Conservation (phyloP, 2,329 filamentous ascomycete genomes). For the Coniochaeta hoffmannii region DNA sequence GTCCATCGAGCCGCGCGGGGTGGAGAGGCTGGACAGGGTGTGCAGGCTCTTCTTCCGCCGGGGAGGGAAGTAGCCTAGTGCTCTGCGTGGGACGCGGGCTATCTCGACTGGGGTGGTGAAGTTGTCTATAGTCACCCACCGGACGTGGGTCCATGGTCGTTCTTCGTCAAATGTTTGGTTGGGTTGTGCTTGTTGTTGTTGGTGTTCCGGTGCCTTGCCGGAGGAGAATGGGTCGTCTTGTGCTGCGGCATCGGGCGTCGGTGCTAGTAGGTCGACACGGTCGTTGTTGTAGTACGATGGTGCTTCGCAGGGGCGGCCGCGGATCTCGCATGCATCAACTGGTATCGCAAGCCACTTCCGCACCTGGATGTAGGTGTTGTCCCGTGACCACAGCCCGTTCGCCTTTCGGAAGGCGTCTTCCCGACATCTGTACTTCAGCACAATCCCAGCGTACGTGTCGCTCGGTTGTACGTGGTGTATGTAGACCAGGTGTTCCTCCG, state of each 20-base stretch:
- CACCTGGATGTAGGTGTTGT: constrained; percentile 65
- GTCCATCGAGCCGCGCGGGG: constrained; percentile 60
- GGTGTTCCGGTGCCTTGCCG: constrained; percentile 13
- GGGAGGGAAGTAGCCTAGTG: constrained; percentile 87
- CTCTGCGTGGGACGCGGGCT: constrained; percentile 69
- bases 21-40: constrained; percentile 58
- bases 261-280: constrained; percentile 43
- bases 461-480: constrained; percentile 75
- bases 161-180: constrained; percentile 43
- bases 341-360: constrained; percentile 77
- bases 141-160: constrained; percentile 74
- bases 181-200: too few species aligned
- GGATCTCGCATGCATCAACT: constrained; percentile 81
- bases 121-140: constrained; percentile 78
- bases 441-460: constrained; percentile 87
- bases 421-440: constrained; percentile 82
- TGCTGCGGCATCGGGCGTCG: constrained; percentile 30
- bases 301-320: constrained; percentile 60
- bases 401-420: constrained; percentile 76
- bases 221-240: neutral
- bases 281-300: constrained; percentile 34
- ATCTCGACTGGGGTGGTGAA: constrained; percentile 69
- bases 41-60: constrained; percentile 75
- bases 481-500: constrained; percentile 77
- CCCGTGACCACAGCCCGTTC: constrained; percentile 92